Evolutionary conservation across 2,329 filamentous ascomycete genomes (phyloP).

Genomic region (Calonectria fujianensis): DNA sequence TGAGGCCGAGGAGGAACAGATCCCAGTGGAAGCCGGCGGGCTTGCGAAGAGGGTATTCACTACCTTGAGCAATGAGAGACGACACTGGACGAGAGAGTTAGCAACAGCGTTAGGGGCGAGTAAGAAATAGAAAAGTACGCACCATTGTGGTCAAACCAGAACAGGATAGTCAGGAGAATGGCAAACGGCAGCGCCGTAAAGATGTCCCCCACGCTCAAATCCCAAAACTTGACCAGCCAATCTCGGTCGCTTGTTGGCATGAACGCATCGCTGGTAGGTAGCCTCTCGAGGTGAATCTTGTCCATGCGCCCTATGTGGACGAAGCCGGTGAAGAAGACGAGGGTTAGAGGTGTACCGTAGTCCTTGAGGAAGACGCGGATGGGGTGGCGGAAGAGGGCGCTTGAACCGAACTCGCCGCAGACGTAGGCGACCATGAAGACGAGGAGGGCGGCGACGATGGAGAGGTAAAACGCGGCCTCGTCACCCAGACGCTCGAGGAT

Average conservation of each 20-base stretch:
- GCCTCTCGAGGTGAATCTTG: conserved; percentile 79
- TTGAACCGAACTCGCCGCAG: conserved; percentile 82
- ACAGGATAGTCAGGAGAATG: conserved; percentile 86
- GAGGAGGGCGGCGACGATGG: conserved; percentile 83
- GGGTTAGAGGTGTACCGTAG: conserved; percentile 88
- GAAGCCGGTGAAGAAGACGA: conserved; percentile 93
- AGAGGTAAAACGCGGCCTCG: conserved; percentile 83
- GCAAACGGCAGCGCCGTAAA: conserved; percentile 94
- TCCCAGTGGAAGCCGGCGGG: conserved; percentile 93
- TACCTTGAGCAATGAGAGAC: conserved; percentile 87
- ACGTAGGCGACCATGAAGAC: conserved; percentile 86
- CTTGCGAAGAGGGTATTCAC: conserved; percentile 87
- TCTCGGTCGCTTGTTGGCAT: conserved; percentile 82
- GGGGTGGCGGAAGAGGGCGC: conserved; percentile 83
- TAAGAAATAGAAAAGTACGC: conserved; percentile 39
- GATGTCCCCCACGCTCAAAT: conserved; percentile 81
- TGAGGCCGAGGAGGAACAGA: conserved; percentile 85
- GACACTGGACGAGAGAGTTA: conserved; percentile 73
- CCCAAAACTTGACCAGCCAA: conserved; percentile 90
- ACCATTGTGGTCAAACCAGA: conserved; percentile 95
- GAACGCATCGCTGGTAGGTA: conserved; percentile 87
- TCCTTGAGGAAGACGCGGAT: conserved; percentile 90
- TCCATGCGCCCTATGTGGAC: conserved; percentile 90
- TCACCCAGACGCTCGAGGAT: conserved; percentile 85
- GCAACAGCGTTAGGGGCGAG: background rate